These are phyloP conservation scores for Xanthoconium stramineum DNA, from an alignment of 768 basidiomycete genomes.

Conservation along the genomic window DNA sequence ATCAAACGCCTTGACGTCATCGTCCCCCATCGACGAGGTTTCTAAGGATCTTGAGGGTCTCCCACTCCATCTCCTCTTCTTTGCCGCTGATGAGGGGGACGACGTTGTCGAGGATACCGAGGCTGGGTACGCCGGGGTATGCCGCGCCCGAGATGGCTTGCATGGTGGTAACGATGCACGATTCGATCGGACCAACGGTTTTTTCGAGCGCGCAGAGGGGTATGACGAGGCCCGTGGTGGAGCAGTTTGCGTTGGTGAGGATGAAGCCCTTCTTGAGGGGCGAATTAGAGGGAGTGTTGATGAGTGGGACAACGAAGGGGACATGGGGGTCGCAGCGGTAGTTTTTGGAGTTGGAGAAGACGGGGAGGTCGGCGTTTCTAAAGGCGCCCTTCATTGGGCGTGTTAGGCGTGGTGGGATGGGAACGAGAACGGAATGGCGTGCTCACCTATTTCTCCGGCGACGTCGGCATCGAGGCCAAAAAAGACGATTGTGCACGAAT, in stretches of 20 bases:
- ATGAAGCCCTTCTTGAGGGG: conserved; percentile 85
- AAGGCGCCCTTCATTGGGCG: conserved; percentile 63
- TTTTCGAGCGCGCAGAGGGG: conserved; percentile 89
- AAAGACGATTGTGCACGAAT: conserved; percentile 86
- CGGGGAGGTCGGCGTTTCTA: conserved; percentile 79
- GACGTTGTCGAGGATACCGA: conserved; percentile 96
- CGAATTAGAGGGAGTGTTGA: conserved; percentile 77
- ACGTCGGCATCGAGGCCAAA: conserved; percentile 95
- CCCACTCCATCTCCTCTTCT: conserved; percentile 99
- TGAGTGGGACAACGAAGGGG: conserved; percentile 94
- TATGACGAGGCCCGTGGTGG: conserved; percentile 89
- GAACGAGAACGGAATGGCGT: not conserved
- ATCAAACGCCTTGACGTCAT: conserved; percentile 66
- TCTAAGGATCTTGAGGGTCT: conserved; percentile 95
- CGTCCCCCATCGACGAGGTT: conserved; percentile 60
- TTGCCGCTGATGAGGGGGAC: conserved; percentile 93
- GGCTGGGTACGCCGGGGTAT: conserved; percentile 88
- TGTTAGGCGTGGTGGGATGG: no score
- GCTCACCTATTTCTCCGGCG: conserved; percentile 88
- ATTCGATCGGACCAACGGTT: conserved; percentile 91
- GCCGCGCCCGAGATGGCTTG: conserved; percentile 97
- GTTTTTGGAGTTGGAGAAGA: conserved; percentile 98
- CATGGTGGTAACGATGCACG: conserved; percentile 89
- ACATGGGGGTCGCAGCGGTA: conserved; percentile 89
- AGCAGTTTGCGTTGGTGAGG: conserved; percentile 98